phyloP scores from a whole-genome alignment of 805 yeast genomes.

The Komagataella ulmi region DNA sequence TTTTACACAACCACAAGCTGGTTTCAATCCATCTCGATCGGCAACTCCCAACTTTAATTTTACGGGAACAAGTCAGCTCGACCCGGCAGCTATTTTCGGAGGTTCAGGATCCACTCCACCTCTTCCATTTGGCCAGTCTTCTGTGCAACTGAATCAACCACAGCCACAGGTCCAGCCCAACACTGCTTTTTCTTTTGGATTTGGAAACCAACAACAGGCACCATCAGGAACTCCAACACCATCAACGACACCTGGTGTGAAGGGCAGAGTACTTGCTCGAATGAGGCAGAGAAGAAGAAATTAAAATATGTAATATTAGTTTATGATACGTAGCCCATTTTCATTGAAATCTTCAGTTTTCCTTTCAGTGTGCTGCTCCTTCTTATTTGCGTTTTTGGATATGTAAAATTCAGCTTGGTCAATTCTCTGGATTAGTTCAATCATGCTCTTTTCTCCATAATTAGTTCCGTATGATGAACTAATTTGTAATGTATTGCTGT shows the following conservation, averaged over 20 bases:
- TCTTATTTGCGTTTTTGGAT: neutral
- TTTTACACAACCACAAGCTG: conserved; percentile 1
- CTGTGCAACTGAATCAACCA: neutral
- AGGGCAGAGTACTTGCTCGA: conserved; percentile 1
- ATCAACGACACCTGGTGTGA: neutral
- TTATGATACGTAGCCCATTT: neutral
- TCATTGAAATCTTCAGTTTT: neutral
- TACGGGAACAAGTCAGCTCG: conserved; percentile 14
- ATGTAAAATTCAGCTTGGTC: conserved; percentile 11
- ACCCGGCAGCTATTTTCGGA: conserved; percentile 15
- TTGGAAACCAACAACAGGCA: neutral
- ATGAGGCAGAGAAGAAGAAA: conserved; percentile 10
- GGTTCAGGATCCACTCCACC: conserved; percentile 6
- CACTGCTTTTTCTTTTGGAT: neutral
- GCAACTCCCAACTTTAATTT: conserved; percentile 19
- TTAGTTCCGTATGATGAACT: conserved; percentile 40
- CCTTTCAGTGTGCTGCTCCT: neutral
- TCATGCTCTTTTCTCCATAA: conserved; percentile 54
- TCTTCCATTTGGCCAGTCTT: neutral
- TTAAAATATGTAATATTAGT: conserved; percentile 7
- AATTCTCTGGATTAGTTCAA: conserved; percentile 42
- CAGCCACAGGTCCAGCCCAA: neutral
- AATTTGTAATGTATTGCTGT: conserved; percentile 28
- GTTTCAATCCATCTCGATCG: conserved; percentile 12
- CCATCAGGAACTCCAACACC: neutral